Conservation (phyloP, 2,329 filamentous ascomycete genomes). For the Orbilia quercus region DNA sequence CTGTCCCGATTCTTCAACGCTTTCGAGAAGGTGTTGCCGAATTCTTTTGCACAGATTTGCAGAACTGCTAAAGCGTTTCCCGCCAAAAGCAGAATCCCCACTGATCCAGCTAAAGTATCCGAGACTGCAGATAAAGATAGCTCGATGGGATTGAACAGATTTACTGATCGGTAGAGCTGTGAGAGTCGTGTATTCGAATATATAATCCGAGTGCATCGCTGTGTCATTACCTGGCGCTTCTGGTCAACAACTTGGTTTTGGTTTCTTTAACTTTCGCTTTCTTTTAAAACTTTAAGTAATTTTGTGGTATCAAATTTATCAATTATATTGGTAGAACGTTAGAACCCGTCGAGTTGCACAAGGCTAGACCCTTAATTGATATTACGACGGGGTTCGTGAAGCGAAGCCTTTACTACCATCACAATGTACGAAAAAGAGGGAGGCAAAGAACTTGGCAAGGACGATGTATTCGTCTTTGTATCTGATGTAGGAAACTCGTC, state of each 20-base stretch:
- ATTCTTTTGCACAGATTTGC: too few species aligned
- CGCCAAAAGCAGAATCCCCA: too few species aligned
- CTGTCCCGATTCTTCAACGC: neutral
- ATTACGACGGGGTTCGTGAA: neutral
- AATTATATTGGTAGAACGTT: too few species aligned
- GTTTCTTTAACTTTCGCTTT: too few species aligned
- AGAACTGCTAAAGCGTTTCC: too few species aligned
- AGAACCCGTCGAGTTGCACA: too few species aligned
- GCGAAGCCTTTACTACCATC: neutral
- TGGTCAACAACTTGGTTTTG: neutral
- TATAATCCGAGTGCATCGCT: neutral
- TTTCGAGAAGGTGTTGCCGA: conserved; percentile 12
- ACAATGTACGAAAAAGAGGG: conserved; percentile 11
- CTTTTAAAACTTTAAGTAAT: too few species aligned
- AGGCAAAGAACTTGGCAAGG: neutral
- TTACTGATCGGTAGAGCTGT: neutral
- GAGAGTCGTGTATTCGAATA: neutral
- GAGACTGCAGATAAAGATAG: neutral
- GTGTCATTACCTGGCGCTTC: too few species aligned
- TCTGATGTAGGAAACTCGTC: conserved; percentile 2
- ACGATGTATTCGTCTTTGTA: conserved; percentile 5
- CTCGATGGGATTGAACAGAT: conserved; percentile 9
- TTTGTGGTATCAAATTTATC: too few species aligned
- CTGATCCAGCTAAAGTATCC: neutral
- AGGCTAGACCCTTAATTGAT: neutral